Evolutionary conservation across 139 green algal species (phyloP), one percentile per base, ranked within the genome.

Genomic region (Micractinium sp.): DNA sequence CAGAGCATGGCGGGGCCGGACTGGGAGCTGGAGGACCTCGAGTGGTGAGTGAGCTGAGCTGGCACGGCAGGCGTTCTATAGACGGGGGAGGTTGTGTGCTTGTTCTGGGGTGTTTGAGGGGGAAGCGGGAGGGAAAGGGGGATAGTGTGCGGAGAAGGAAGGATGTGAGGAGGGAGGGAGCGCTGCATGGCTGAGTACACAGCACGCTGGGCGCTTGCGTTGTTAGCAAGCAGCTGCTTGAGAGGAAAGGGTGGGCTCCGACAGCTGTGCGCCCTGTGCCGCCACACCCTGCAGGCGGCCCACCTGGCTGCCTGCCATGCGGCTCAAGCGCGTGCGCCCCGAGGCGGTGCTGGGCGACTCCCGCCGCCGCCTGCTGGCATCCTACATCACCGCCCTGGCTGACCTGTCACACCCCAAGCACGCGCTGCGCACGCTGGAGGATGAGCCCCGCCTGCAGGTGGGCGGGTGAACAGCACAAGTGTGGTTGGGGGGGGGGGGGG

Each of bases 21-120:
- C 25, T 97, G 93, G 93, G 95, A 98, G 53, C 87, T 94, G 25
- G 94, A 96, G 22, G 95, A 97, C 90, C 95, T 94, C 53, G 93
- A 96, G 56, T 97, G 95, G 94, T 91, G 85, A 39, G 78, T 5
- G 47, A 0, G 3, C n/a, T 29, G 60, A 7, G 33, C 1, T 18
- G 39, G 35, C 18, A 4, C 29, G 56, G 73, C n/a, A n/a, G n/a
- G n/a, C n/a, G n/a, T n/a, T n/a, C n/a, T n/a, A n/a, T n/a, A n/a
- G n/a, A n/a, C n/a, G n/a, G 29, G 69, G 69, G 23, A n/a, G 56
- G 41, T 36, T 19, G 33, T 47, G 47, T 56, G 47, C 9, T 5
- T 56, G 47, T 56, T 56, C 9, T n/a, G n/a, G n/a, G 9, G 5
- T 56, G 47, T 56, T 5, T 56, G 47, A 9, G 47, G 47, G 9